Percentiles rank a stretch among this genome's conserved stretches.
Evolutionary conservation across 768 basidiomycete genomes (phyloP).

Genomic region (Pilatotrama ljubarskyi): DNA sequence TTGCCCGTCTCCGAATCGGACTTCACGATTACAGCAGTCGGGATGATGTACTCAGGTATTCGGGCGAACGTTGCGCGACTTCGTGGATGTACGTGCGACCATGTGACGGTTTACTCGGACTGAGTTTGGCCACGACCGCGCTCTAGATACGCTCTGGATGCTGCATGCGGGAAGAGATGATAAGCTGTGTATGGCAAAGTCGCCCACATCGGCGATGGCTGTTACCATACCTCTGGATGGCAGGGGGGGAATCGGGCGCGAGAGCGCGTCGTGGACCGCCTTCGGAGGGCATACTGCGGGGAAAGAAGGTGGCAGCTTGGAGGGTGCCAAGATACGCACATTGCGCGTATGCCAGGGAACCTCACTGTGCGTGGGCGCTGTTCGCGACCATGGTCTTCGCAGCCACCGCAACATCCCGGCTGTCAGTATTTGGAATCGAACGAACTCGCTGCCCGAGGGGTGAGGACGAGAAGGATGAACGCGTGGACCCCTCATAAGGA

Average conservation of each 20-base stretch:
- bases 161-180: background rate
- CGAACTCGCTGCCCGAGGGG: background rate
- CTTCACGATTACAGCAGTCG: background rate
- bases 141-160: constrained; percentile 3
- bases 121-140: background rate
- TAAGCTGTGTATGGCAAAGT: background rate
- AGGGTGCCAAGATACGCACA: background rate
- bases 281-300: no score
- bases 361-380: background rate
- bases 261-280: background rate
- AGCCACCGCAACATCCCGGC: background rate
- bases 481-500: no score
- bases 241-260: background rate
- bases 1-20: background rate
- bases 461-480: background rate
- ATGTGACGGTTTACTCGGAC: background rate
- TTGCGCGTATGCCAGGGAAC: background rate
- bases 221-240: constrained; percentile 2
- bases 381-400: background rate
- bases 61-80: background rate
- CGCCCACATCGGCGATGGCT: background rate
- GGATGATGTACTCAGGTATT: no score
- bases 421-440: background rate
- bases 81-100: background rate
- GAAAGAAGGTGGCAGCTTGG: no score